Evolutionary conservation across 1,284 basidiomycete species (phyloP), one percentile per base, ranked within the genome.

Genomic region (Volvariella volvacea): DNA sequence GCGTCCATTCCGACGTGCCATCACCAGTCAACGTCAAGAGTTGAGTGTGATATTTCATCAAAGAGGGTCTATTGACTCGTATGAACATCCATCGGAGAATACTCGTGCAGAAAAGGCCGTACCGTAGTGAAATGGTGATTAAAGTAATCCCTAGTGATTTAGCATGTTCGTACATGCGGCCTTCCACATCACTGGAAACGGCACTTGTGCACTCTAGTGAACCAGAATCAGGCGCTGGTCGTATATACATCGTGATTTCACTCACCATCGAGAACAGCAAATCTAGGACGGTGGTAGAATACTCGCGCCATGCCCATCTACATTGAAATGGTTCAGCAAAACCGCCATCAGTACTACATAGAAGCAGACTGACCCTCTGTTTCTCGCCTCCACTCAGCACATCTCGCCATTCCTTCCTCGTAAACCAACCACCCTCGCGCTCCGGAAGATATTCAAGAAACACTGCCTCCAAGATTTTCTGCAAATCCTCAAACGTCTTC

Each of bases 121-220:
- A 83, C 79, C 83, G 78, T 36, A 89, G 69, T 1, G 92, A 93
- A 41, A 95, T 91, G 3, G 92, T 95, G 52, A 98, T 88, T 39
- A 99, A 74, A 0, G 94, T 96, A 56, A 97, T 94, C 2, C 88
- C 92, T 10, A 92, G 67, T n/a, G 81, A 75, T 64, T 97, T 97
- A 30, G 90, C 88, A 53, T 91, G 83, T 58, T 95, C 88, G 66
- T 97, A 98, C 91, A 99, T 94, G 48, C 85, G 71, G 0, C 93
- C 93, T 61, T 97, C 94, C 16, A 97, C 92, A 58, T 98, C 95
- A 45, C 90, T 92, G 7, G 92, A 96, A 4, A 99, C 93, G 1
- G 95, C 95, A 50, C 88, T 92, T 3, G 94, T 97, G 65, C 92
- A 95, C 62, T 98, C 94, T 88, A 59, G 9, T n/a, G n/a, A 4